Evolutionary conservation across 208 protist genomes (phyloP).

Genomic region (Leishmania amazonensis): DNA sequence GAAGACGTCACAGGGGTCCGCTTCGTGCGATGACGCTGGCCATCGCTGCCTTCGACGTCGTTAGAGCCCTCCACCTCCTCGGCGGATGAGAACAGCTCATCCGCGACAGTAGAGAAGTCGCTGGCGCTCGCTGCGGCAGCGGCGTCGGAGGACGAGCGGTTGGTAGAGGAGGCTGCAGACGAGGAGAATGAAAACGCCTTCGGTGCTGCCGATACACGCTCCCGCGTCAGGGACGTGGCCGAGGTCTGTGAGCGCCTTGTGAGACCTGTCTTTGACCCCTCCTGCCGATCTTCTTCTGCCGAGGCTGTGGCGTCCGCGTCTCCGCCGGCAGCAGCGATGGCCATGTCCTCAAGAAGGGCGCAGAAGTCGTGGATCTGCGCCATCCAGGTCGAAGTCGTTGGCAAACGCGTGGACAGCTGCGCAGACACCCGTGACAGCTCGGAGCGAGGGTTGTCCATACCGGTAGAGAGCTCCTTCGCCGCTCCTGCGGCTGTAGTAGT

Average conservation of each 20-base stretch:
- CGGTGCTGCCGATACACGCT: constrained; percentile 7
- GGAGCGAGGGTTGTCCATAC: neutral
- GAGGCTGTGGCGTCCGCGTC: constrained; percentile 6
- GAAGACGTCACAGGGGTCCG: neutral
- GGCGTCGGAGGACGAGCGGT: constrained; percentile 16
- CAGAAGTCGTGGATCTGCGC: constrained; percentile 26
- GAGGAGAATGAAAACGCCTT: constrained; percentile 8
- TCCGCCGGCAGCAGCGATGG: neutral
- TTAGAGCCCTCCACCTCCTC: constrained; percentile 22
- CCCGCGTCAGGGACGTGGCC: constrained; percentile 14
- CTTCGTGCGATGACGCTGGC: neutral
- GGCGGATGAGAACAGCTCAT: constrained; percentile 22
- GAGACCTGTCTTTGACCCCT: neutral
- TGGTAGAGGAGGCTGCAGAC: constrained; percentile 4
- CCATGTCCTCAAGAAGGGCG: constrained; percentile 21
- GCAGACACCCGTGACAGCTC: constrained; percentile 1
- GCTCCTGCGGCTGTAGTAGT: neutral
- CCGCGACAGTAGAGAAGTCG: constrained; percentile 24
- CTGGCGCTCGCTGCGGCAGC: constrained; percentile 11
- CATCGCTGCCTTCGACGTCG: neutral
- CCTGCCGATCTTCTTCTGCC: constrained; percentile 8
- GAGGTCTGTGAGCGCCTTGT: constrained; percentile 6
- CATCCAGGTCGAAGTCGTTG: constrained; percentile 26
- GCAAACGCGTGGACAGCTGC: neutral
- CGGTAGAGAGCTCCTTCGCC: neutral